Evolutionary conservation across 129 eudicot genomes (phyloP), one percentile per base, ranked within the genome.

Genomic region (Flaveria brownii): DNA sequence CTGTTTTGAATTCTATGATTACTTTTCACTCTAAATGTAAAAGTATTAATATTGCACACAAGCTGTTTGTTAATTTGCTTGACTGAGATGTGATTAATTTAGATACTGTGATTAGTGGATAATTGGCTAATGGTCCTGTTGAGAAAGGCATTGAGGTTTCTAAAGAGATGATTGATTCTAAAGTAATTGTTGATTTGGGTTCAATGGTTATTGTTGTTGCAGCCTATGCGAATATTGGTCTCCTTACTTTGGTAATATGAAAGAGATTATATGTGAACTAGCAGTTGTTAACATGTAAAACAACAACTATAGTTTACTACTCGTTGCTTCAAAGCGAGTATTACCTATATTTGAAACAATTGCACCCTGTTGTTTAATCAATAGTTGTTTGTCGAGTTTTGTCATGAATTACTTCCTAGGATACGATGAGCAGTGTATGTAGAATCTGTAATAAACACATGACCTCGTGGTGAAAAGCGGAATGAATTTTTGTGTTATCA

Each of bases 81-180:
- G 88, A 87, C 56, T 75, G 84, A 83, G 96, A 90, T 85, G 83
- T 77, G 26, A 52, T 87, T 26, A 83, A 84, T 5, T 90, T 92
- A 88, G 85, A 90, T 66, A 81, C 86, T 1, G 80, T 85, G 88
- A 85, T 87, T 16, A 90, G 88, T 79, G 96, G 96, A 10, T 87
- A 79, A 56, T 79, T 78, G 52, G 79, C 78, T 6, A 85, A 87
- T 51, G 88, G 87, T 17, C 43, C 49, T 25, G 52, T 82, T 0
- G 36, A 68, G 36, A 80, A 79, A 80, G 92, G 83, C 17, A 28
- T 90, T 30, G 65, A 52, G 74, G 20, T 83, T 79, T 89, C 80
- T 74, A 68, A 42, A 47, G 62, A 83, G 49, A 87, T 90, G 96
- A 60, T 81, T 56, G 9, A 55, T 66, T 68, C 68, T 25, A 66